Percentiles rank a stretch among this genome's conserved stretches.
Evolutionary conservation across 2,329 filamentous ascomycete species (phyloP).

Genomic region (Sporothrix humicola): DNA sequence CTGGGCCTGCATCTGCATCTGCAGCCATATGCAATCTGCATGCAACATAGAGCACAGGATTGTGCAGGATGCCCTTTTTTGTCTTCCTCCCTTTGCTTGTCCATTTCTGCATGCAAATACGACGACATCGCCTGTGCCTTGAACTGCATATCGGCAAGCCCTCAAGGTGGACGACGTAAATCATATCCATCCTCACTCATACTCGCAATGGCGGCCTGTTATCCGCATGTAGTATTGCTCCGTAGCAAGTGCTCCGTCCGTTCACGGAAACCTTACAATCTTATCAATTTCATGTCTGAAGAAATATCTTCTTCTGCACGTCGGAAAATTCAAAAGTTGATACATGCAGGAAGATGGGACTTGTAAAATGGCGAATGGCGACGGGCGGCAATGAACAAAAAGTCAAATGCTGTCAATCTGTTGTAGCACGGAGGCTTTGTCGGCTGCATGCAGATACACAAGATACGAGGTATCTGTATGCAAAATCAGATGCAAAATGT

Average conservation of each 20-base stretch:
- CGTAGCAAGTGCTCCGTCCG: conserved; percentile 11
- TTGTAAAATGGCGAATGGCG: not conserved
- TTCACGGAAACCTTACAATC: not conserved
- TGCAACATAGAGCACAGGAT: conserved; percentile 14
- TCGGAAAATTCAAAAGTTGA: conserved; percentile 9
- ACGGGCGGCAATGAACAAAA: not conserved
- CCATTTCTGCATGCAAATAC: conserved; percentile 6
- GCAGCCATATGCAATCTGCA: not conserved
- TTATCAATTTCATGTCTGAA: not conserved
- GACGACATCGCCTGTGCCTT: conserved; percentile 20
- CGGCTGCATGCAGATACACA: not conserved
- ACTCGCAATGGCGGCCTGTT: not conserved
- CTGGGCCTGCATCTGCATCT: conserved; percentile 9
- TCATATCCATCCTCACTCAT: no score
- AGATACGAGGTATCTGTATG: not conserved
- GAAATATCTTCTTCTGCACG: not conserved
- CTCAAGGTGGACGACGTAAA: no score
- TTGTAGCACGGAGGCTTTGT: not conserved
- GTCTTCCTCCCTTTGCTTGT: not conserved
- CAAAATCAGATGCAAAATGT: not conserved
- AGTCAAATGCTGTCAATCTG: conserved; percentile 1
- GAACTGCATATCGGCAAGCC: conserved; percentile 9
- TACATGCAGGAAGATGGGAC: not conserved
- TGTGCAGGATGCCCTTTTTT: not conserved
- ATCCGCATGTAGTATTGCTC: conserved; percentile 18